Percentiles rank a stretch among this genome's conserved stretches.
Conservation (phyloP, 495 filamentous ascomycete species). For the Talaromyces adpressus region DNA sequence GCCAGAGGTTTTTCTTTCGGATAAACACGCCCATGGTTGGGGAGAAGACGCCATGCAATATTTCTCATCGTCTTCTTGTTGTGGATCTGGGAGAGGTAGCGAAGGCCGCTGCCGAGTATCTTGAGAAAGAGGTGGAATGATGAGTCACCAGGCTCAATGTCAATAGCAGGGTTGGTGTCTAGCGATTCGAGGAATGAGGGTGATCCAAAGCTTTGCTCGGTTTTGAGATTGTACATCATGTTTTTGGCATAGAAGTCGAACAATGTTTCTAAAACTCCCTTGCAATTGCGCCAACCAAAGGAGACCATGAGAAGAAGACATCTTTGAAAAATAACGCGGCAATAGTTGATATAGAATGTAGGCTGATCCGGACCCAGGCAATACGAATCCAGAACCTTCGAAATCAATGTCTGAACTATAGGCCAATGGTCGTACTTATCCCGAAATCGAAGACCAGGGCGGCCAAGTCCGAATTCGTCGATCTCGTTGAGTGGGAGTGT, state of each 20-base stretch:
- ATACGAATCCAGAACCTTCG: conserved; percentile 61
- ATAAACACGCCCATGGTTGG: conserved; percentile 82
- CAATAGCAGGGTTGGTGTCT: conserved; percentile 51
- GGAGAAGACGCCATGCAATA: conserved; percentile 70
- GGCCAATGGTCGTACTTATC: conserved; percentile 62
- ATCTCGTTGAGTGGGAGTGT: conserved; percentile 73
- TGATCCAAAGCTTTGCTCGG: conserved; percentile 71
- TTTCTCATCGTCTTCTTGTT: conserved; percentile 68
- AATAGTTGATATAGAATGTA: conserved; percentile 73
- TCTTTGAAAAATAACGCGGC: conserved; percentile 61
- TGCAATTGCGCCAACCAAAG: conserved; percentile 86
- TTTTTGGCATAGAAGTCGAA: conserved; percentile 89
- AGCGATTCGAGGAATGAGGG: conserved; percentile 74
- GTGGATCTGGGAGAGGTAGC: conserved; percentile 48
- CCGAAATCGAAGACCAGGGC: conserved; percentile 48
- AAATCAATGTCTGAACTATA: conserved; percentile 57
- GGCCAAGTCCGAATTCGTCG: conserved; percentile 56
- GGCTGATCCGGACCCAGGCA: conserved; percentile 40
- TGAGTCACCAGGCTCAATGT: conserved; percentile 60
- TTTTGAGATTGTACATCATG: conserved; percentile 62
- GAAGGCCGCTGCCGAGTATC: conserved; percentile 63
- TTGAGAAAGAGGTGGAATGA: conserved; percentile 94
- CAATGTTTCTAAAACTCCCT: conserved; percentile 65
- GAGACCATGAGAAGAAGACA: conserved; percentile 70
- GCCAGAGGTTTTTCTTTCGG: conserved; percentile 72